These are phyloP conservation scores for Chlorella ohadii DNA, from an alignment of 139 green algal genomes.

Conservation along the genomic window DNA sequence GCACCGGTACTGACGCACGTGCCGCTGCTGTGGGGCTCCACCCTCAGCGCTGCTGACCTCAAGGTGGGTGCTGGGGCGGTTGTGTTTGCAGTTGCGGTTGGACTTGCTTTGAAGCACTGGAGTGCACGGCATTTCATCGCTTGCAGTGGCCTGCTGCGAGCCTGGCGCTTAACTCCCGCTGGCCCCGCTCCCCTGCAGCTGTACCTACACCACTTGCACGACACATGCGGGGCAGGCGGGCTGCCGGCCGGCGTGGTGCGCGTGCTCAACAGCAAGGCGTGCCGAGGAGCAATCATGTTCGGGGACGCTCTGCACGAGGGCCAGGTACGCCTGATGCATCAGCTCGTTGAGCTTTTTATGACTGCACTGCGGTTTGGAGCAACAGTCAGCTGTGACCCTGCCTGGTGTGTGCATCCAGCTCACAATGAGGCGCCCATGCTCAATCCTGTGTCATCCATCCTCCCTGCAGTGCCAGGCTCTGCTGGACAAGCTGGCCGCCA, in stretches of 20 bases:
- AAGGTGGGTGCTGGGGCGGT: slow-evolving; percentile 14
- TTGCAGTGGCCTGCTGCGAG: too few species aligned
- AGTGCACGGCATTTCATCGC: too few species aligned
- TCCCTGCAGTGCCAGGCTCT: slow-evolving; percentile 54
- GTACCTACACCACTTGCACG: slow-evolving; percentile 72
- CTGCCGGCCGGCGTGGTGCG: slow-evolving; percentile 58
- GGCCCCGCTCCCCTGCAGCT: slow-evolving; percentile 52
- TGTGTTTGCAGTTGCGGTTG: background rate
- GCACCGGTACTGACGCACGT: slow-evolving; percentile 46
- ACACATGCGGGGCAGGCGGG: slow-evolving; percentile 33
- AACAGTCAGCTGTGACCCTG: too few species aligned
- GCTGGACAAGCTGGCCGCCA: slow-evolving; percentile 54
- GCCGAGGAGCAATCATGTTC: slow-evolving; percentile 89
- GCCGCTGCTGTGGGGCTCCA: slow-evolving; percentile 51
- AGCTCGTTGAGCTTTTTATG: too few species aligned
- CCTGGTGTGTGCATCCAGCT: too few species aligned
- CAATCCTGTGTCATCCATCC: background rate
- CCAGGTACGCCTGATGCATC: slow-evolving; percentile 27
- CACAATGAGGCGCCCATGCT: too few species aligned
- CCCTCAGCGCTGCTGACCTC: slow-evolving; percentile 61
- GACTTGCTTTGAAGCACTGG: too few species aligned
- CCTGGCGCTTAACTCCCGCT: too few species aligned
- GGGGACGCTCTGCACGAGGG: slow-evolving; percentile 63
- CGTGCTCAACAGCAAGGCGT: slow-evolving; percentile 76
- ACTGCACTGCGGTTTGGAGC: too few species aligned